Evolutionary conservation across 371 early-diverging fungal species (phyloP).

Genomic region (Apophysomyces elegans): DNA sequence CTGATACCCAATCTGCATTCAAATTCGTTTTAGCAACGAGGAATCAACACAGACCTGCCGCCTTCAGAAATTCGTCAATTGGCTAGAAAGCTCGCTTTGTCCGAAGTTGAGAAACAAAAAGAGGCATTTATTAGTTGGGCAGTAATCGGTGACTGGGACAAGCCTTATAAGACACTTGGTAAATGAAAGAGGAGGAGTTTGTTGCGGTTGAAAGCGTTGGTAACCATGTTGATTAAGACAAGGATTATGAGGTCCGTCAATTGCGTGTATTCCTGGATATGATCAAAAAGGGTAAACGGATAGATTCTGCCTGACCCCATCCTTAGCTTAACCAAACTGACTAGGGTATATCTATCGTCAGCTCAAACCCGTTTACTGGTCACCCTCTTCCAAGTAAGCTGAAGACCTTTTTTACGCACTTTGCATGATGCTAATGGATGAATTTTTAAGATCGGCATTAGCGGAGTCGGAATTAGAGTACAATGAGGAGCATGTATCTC

Average conservation of each 20-base stretch:
- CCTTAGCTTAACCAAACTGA: neutral
- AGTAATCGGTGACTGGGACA: slow-evolving; percentile 87
- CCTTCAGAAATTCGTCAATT: slow-evolving; percentile 70
- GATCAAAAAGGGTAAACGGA: slow-evolving; percentile 62
- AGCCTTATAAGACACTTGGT: slow-evolving; percentile 79
- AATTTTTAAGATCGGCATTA: slow-evolving; percentile 71
- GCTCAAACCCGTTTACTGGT: slow-evolving; percentile 91
- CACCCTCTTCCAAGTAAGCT: slow-evolving; percentile 74
- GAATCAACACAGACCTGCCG: slow-evolving; percentile 35
- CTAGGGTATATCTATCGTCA: slow-evolving; percentile 73
- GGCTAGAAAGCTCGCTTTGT: slow-evolving; percentile 72
- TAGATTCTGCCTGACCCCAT: neutral
- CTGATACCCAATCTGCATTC: neutral
- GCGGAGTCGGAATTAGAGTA: slow-evolving; percentile 95
- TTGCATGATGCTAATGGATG: neutral
- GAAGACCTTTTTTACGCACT: too few relatives aligned
- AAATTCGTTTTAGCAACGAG: slow-evolving; percentile 27
- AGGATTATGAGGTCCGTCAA: slow-evolving; percentile 81
- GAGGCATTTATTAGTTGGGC: slow-evolving; percentile 73
- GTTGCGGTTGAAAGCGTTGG: too few relatives aligned
- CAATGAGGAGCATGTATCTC: slow-evolving; percentile 79
- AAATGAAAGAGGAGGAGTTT: slow-evolving; percentile 5
- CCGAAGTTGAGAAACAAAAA: slow-evolving; percentile 72
- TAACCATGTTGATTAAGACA: slow-evolving; percentile 37
- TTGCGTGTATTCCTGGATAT: slow-evolving; percentile 78